A percentile compares a stretch with the other conserved stretches of the same genome.
These are phyloP conservation scores for Coemansia sp. DNA, from an alignment of 192 early-diverging fungal species.

Conservation along the genomic window DNA sequence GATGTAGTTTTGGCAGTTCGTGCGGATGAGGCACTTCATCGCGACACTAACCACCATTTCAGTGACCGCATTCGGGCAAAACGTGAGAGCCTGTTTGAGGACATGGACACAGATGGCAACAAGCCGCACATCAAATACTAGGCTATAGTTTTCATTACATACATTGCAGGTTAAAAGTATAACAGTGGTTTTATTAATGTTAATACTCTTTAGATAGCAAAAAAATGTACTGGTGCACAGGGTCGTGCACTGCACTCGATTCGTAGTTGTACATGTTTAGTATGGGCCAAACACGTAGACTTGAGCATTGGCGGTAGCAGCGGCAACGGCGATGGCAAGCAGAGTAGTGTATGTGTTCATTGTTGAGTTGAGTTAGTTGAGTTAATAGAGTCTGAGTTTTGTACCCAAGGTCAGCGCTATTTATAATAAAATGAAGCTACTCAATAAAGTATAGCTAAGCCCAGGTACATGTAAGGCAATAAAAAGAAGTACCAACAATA, in stretches of 20 bases:
- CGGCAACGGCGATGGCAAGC: slow-evolving; percentile 8
- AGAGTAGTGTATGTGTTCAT: slow-evolving; percentile 14
- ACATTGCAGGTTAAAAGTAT: not conserved
- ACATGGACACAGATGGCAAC: slow-evolving; percentile 28
- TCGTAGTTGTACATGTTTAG: not conserved
- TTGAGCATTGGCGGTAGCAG: slow-evolving; percentile 4
- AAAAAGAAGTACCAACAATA: too few species aligned
- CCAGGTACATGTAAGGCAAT: too few species aligned
- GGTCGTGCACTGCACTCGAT: not conserved
- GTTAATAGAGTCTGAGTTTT: too few species aligned
- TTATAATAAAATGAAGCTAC: too few species aligned
- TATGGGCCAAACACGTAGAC: slow-evolving; percentile 1
- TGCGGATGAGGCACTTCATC: slow-evolving; percentile 84
- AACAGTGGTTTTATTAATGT: not conserved
- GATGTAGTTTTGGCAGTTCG: slow-evolving; percentile 87
- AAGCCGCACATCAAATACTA: slow-evolving; percentile 42
- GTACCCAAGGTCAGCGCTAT: too few species aligned
- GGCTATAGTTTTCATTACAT: not conserved
- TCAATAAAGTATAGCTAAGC: too few species aligned
- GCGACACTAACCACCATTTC: slow-evolving; percentile 89
- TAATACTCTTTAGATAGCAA: not conserved
- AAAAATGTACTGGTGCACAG: not conserved
- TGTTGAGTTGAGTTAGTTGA: not conserved
- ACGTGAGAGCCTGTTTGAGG: slow-evolving; percentile 57
- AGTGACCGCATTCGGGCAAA: slow-evolving; percentile 62